These are phyloP conservation scores for Cystobasidiopsis lactophilus DNA, from an alignment of 768 basidiomycete genomes.

Conservation along the genomic window DNA sequence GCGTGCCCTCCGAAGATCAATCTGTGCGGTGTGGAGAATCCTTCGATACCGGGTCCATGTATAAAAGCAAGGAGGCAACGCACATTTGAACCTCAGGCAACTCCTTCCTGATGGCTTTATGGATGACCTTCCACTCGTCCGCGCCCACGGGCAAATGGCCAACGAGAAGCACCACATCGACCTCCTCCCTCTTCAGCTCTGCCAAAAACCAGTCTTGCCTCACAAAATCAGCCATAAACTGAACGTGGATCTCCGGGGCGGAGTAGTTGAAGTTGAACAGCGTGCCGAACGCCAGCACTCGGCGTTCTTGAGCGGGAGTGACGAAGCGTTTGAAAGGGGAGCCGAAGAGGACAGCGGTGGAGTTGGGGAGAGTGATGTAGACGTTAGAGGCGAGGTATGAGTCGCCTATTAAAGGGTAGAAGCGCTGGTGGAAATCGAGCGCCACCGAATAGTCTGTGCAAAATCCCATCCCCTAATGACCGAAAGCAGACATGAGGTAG, in stretches of 20 bases:
- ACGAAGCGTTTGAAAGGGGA: constrained; percentile 12
- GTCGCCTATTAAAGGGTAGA: constrained; percentile 42
- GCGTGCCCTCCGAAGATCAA: constrained; percentile 50
- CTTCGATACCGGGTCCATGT: not conserved
- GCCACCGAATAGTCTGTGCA: constrained; percentile 22
- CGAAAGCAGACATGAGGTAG: constrained; percentile 35
- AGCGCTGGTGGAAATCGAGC: constrained; percentile 34
- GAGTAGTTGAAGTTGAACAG: constrained; percentile 54
- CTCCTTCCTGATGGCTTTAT: constrained; percentile 46
- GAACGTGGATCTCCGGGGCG: constrained; percentile 49
- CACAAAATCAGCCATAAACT: constrained; percentile 48
- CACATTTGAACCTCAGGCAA: constrained; percentile 56
- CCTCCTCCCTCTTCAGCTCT: constrained; percentile 39
- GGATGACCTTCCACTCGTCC: constrained; percentile 50
- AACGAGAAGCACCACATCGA: constrained; percentile 54
- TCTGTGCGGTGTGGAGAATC: not conserved
- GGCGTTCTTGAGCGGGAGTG: constrained; percentile 35
- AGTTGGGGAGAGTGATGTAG: constrained; percentile 45
- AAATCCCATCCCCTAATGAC: constrained; percentile 35
- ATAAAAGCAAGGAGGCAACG: not conserved
- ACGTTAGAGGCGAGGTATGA: constrained; percentile 66
- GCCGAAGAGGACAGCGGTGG: constrained; percentile 29
- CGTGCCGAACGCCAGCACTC: constrained; percentile 60
- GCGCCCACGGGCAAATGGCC: constrained; percentile 49
- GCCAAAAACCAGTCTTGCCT: constrained; percentile 61